A percentile compares a stretch with the other conserved stretches of the same genome.
Evolutionary conservation across 1,139 yeast genomes (phyloP).

Genomic region (Pichia sp.): DNA sequence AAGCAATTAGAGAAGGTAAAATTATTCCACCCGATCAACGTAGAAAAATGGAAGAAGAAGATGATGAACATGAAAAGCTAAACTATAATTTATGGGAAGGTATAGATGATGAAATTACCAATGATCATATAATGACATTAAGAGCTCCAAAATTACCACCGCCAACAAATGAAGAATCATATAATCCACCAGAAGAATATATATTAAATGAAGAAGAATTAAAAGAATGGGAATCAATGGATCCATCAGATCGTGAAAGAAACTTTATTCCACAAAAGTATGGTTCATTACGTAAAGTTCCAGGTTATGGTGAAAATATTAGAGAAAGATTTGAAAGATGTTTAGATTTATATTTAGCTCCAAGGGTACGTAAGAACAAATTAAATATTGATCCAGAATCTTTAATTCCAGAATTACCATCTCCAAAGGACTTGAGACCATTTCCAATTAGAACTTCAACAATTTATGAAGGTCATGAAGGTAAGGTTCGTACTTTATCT

Average conservation of each 20-base stretch:
- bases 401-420: constrained; percentile 90
- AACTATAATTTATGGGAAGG: constrained; percentile 86
- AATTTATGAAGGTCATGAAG: constrained; percentile 73
- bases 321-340: constrained; percentile 93
- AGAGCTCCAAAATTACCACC: constrained; percentile 95
- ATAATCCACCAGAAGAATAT: constrained; percentile 97
- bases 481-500: constrained; percentile 73
- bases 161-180: constrained; percentile 93
- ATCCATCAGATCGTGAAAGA: constrained; percentile 71
- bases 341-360: constrained; percentile 89
- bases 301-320: constrained; percentile 80
- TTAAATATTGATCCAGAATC: constrained; percentile 94
- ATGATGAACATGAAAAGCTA: constrained; percentile 37
- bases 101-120: constrained; percentile 47
- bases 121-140: constrained; percentile 77
- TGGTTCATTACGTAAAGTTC: constrained; percentile 79
- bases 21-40: constrained; percentile 64
- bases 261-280: constrained; percentile 81
- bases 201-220: constrained; percentile 72
- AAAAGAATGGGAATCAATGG: constrained; percentile 63
- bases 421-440: constrained; percentile 96
- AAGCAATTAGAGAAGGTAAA: constrained; percentile 94
- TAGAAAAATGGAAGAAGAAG: constrained; percentile 45
- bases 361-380: constrained; percentile 88
- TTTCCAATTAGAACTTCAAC: constrained; percentile 93